Base-by-base conservation (phyloP, 352 stramenopile species). In the Phytophthora niederhauseri region DNA sequence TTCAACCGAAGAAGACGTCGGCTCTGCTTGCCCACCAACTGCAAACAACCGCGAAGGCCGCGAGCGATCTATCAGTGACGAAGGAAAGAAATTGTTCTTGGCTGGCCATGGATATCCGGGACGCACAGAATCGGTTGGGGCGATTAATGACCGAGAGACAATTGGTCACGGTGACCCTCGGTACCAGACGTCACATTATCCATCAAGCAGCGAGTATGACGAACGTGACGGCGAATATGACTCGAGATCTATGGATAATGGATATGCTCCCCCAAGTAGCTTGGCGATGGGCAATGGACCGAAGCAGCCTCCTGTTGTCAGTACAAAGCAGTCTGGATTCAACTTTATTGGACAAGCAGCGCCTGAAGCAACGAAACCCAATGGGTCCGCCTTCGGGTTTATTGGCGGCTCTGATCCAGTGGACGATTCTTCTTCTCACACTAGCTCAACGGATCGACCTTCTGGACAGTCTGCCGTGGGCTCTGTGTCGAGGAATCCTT, bases 61-160 rank as follows among this genome's bases (percentile, higher is more conserved):
- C 30, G 80, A 94, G 48, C 85, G 86, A 2, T 87, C 91, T 12
- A 79, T 96, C 19, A 96, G 89, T 53, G 82, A 93, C 30, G 89
- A 96, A 82, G 89, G 89, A 65, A 95, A 95, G 67, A 81, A 84
- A n/a, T 62, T 96, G 3, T 94, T 93, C 60, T 68, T 93, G 12
- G 68, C 78, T 31, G 82, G 81, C 12, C 76, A 96, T 55, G 69
- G 75, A 22, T 73, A 60, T 2, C 64, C 61, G 54, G 61, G 50
- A n/a, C 55, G 65, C 15, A 66, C 64, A 19, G 70, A 77, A 20
- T 83, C 76, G 1, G 72, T 66, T 46, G 74, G 66, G 24, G 64
- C 58, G n/a, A 63, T 74, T 19, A 75, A 71, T 34, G 78, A 85
- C 12, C 60, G 72, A 46, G 64, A 72, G 48, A 80, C 79, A 19